These are phyloP conservation scores for Rhizophagus clarus DNA, from an alignment of 192 early-diverging fungal genomes.

Conservation along the genomic window DNA sequence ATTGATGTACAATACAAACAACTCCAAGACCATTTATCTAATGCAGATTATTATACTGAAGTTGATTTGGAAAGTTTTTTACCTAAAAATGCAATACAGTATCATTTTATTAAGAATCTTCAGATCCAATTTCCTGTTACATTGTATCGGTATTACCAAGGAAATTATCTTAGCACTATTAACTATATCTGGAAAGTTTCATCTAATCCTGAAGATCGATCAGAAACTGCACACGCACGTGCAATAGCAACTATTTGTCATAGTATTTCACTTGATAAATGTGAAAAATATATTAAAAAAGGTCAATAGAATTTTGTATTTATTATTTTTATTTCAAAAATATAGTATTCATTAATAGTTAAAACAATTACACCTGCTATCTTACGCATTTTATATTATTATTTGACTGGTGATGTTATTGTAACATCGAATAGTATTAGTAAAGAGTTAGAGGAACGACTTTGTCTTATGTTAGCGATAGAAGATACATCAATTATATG, in stretches of 20 bases:
- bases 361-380: background rate
- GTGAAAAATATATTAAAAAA: background rate
- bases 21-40: background rate
- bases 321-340: background rate
- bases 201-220: background rate
- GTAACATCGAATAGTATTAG: background rate
- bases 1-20: background rate
- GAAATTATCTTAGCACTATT: background rate
- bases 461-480: background rate
- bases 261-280: background rate
- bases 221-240: background rate
- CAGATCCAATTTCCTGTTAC: background rate
- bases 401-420: background rate
- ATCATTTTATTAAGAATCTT: background rate
- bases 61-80: background rate
- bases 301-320: background rate
- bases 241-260: background rate
- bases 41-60: background rate
- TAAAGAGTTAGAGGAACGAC: background rate
- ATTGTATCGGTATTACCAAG: background rate
- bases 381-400: background rate
- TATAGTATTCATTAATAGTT: constrained; percentile 8
- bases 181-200: background rate
- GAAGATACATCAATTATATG: constrained; percentile 8
- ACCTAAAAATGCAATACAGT: background rate